phyloP scores from a whole-genome alignment of 306 rosid genomes.

The Heteromeles arbutifolia region DNA sequence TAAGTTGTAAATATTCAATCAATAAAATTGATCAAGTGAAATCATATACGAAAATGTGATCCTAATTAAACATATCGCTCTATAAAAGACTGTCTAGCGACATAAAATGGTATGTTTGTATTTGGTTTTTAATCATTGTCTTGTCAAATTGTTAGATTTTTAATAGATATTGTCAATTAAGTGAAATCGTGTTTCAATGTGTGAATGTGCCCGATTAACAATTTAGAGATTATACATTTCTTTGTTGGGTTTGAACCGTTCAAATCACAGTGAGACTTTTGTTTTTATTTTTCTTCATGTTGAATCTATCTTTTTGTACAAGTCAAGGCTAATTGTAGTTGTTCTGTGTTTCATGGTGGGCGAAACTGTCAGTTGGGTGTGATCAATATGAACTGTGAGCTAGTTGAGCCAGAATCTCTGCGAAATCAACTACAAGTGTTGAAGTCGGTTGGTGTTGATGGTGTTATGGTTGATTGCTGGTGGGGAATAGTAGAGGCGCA shows the following conservation, averaged over 20 bases:
- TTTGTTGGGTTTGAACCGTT: background rate
- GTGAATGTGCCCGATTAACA: background rate
- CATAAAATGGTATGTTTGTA: no score
- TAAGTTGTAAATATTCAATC: background rate
- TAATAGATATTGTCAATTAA: background rate
- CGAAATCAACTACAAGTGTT: conserved; percentile 50
- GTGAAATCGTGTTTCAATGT: background rate
- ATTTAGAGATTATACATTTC: background rate
- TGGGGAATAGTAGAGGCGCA: conserved; percentile 90
- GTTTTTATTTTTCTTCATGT: background rate
- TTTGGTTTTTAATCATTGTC: background rate
- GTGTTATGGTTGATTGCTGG: conserved; percentile 89
- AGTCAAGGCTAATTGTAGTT: background rate
- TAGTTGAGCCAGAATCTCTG: conserved; percentile 64
- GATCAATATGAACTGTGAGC: conserved; percentile 58
- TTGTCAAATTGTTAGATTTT: no score
- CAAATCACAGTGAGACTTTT: background rate
- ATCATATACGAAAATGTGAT: background rate
- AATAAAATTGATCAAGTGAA: background rate
- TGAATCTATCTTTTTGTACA: background rate
- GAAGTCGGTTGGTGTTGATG: conserved; percentile 69
- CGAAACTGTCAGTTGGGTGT: conserved; percentile 53
- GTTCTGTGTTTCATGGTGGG: conserved; percentile 17
- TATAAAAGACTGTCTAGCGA: no score
- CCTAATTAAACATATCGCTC: background rate